These are phyloP conservation scores for Mycena filopes DNA, from an alignment of 768 basidiomycete species.

Conservation along the genomic window DNA sequence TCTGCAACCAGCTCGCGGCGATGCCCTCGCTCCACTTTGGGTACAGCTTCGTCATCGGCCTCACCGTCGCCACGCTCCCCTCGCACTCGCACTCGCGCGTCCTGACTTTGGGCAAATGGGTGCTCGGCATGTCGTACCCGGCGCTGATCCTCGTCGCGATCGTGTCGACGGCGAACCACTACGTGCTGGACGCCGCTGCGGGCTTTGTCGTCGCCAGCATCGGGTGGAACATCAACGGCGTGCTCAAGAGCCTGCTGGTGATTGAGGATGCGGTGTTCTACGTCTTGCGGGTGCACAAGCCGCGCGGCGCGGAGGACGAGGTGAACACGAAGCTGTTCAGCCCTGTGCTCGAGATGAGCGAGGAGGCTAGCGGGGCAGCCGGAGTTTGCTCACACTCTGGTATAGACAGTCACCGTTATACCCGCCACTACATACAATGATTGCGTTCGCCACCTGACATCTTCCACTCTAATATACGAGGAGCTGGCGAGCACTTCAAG, in stretches of 20 bases:
- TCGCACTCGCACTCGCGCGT: slow-evolving; percentile 27
- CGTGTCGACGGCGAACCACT: slow-evolving; percentile 34
- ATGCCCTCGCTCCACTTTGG: slow-evolving; percentile 34
- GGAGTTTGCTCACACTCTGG: no score
- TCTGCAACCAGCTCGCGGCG: slow-evolving; percentile 34
- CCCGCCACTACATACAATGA: no score
- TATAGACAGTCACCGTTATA: no score
- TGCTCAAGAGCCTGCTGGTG: slow-evolving; percentile 31
- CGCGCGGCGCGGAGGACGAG: slow-evolving; percentile 30
- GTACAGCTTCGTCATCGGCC: slow-evolving; percentile 33
- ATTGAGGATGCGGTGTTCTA: slow-evolving; percentile 31
- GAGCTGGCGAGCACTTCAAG: no score
- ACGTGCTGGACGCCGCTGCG: slow-evolving; percentile 31
- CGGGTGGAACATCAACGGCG: slow-evolving; percentile 33
- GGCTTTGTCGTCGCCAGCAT: slow-evolving; percentile 33
- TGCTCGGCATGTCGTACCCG: slow-evolving; percentile 31
- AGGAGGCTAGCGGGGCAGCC: slow-evolving; percentile 9
- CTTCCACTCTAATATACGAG: no score
- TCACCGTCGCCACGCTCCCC: slow-evolving; percentile 30
- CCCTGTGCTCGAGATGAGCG: slow-evolving; percentile 33
- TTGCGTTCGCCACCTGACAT: no score
- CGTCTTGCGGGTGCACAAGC: slow-evolving; percentile 32
- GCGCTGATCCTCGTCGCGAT: slow-evolving; percentile 32
- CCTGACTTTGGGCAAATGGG: slow-evolving; percentile 24
- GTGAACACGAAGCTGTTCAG: slow-evolving; percentile 18